Percentiles rank a stretch among this genome's conserved stretches.
Conservation (phyloP, 2,329 filamentous ascomycete genomes). For the Colletotrichum sp. region DNA sequence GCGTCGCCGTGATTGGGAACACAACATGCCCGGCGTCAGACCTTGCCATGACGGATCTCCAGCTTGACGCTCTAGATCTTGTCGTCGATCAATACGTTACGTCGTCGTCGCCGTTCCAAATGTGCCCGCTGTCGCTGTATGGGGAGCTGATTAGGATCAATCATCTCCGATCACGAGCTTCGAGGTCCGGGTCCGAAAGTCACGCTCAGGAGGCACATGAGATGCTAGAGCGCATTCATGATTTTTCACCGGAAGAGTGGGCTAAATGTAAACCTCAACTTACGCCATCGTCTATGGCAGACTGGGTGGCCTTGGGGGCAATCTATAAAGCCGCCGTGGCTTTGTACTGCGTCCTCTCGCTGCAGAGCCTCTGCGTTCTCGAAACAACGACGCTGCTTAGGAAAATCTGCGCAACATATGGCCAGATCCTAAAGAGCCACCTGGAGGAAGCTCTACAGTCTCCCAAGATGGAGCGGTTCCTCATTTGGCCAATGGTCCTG, state of each 20-base stretch:
- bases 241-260: conserved; percentile 35
- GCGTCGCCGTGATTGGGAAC: conserved; percentile 37
- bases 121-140: conserved; percentile 36
- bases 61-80: conserved; percentile 30
- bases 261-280: conserved; percentile 28
- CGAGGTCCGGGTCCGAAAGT: conserved; percentile 16
- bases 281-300: conserved; percentile 26
- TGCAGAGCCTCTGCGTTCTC: conserved; percentile 36
- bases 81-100: conserved; percentile 25
- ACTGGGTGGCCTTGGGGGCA: conserved; percentile 30
- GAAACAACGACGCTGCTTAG: conserved; percentile 7
- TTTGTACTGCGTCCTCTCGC: conserved; percentile 40
- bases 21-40: conserved; percentile 39
- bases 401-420: not conserved
- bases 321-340: conserved; percentile 33
- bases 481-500: not conserved
- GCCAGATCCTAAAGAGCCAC: not conserved
- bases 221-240: conserved; percentile 23
- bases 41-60: conserved; percentile 26
- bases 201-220: not conserved
- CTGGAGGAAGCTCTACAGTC: not conserved
- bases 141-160: conserved; percentile 39
- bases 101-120: conserved; percentile 27
- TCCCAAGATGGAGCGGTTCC: not conserved
- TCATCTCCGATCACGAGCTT: conserved; percentile 32